Evolutionary conservation across 148 eudicot genomes (phyloP).

Genomic region (Rhododendron ovatum): DNA sequence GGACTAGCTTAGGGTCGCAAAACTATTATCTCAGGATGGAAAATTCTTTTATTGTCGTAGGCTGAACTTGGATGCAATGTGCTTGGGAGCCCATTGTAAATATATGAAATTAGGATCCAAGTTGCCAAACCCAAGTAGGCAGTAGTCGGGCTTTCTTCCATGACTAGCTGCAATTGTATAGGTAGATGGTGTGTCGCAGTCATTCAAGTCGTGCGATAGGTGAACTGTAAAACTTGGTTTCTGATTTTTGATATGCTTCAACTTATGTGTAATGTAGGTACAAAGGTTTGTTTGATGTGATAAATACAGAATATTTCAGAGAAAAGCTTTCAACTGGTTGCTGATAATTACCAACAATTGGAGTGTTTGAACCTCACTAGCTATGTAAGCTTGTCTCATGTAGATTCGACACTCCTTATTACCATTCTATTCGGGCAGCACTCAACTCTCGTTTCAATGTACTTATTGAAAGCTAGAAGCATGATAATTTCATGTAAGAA

Average conservation of each 20-base stretch:
- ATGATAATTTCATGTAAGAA: neutral
- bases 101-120: neutral
- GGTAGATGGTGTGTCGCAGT: neutral
- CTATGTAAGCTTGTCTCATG: slow-evolving; percentile 25
- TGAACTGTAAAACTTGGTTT: neutral
- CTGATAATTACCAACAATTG: slow-evolving; percentile 52
- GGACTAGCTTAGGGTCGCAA: neutral
- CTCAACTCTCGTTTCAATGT: neutral
- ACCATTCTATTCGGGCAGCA: neutral
- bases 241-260: neutral
- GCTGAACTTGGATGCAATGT: neutral
- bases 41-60: neutral
- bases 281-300: neutral
- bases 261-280: neutral
- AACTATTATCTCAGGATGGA: neutral
- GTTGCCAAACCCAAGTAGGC: neutral
- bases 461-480: neutral
- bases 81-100: neutral
- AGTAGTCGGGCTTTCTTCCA: neutral
- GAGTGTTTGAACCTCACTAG: slow-evolving; percentile 77
- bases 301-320: slow-evolving; percentile 66
- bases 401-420: neutral
- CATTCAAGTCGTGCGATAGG: neutral
- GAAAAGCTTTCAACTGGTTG: slow-evolving; percentile 61
- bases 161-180: neutral